A percentile compares a stretch with the other conserved stretches of the same genome.
phyloP scores from a whole-genome alignment of 2,329 filamentous ascomycete species.

The Fusarium sp. region DNA sequence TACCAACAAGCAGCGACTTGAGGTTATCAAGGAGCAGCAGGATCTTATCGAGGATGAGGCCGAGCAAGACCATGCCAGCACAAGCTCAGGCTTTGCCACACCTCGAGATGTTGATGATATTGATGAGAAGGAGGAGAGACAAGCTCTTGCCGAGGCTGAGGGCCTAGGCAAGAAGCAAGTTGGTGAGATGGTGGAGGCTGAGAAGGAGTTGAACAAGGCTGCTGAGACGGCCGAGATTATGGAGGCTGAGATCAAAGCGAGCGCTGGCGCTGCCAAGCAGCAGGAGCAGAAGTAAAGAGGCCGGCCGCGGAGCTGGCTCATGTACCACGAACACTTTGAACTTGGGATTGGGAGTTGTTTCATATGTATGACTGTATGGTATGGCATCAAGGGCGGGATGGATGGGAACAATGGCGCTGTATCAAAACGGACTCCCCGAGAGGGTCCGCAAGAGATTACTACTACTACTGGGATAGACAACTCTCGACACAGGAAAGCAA shows the following conservation, averaged over 20 bases:
- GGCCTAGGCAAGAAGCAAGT: slow-evolving; percentile 62
- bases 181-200: slow-evolving; percentile 66
- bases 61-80: slow-evolving; percentile 86
- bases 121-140: slow-evolving; percentile 88
- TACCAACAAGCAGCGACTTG: slow-evolving; percentile 98
- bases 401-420: slow-evolving; percentile 37
- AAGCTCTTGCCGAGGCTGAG: slow-evolving; percentile 62
- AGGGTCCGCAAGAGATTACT: slow-evolving; percentile 32
- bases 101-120: slow-evolving; percentile 92
- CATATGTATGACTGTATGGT: slow-evolving; percentile 49
- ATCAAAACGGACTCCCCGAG: slow-evolving; percentile 39
- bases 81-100: slow-evolving; percentile 77
- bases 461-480: slow-evolving; percentile 43
- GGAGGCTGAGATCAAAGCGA: slow-evolving; percentile 43
- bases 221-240: slow-evolving; percentile 39
- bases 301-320: slow-evolving; percentile 1
- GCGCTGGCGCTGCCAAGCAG: slow-evolving; percentile 46
- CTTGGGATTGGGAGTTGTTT: slow-evolving; percentile 39
- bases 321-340: slow-evolving; percentile 38
- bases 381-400: slow-evolving; percentile 41
- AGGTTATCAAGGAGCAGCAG: slow-evolving; percentile 98
- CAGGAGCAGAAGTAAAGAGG: slow-evolving; percentile 49
- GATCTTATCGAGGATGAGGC: slow-evolving; percentile 98
- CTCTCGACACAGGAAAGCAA: slow-evolving; percentile 46
- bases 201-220: slow-evolving; percentile 58